Conservation (phyloP, 768 basidiomycete species). For the Rhodotorula graminis region DNA sequence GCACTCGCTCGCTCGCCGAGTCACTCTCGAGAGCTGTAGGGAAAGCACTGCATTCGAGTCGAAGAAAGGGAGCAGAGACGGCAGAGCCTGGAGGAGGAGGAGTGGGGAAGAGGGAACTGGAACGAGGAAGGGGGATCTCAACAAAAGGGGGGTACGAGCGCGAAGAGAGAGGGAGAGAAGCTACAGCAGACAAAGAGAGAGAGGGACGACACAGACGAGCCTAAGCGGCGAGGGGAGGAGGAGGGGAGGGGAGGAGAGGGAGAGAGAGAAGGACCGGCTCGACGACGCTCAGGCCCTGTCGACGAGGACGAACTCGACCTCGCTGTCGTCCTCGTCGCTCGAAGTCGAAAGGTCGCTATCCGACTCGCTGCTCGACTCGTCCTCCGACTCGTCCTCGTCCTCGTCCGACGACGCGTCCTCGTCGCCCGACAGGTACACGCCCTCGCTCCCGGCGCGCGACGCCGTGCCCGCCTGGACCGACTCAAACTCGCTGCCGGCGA, state of each 20-base stretch:
- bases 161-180: too few species aligned
- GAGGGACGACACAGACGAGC: too few species aligned
- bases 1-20: background rate
- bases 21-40: background rate
- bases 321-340: conserved; percentile 18
- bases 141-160: too few species aligned
- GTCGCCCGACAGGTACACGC: conserved; percentile 10
- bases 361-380: conserved; percentile 3
- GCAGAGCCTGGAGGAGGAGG: background rate
- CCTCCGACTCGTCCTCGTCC: background rate
- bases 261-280: background rate
- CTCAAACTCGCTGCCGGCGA: conserved; percentile 25
- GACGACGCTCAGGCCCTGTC: background rate
- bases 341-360: conserved; percentile 1
- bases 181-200: too few species aligned
- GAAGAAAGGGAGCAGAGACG: background rate
- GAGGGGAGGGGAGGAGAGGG: too few species aligned
- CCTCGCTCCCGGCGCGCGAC: background rate
- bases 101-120: background rate
- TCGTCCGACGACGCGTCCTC: background rate
- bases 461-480: conserved; percentile 6
- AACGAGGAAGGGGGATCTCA: background rate
- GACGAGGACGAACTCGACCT: conserved; percentile 31
- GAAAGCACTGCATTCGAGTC: background rate
- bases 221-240: background rate